Conservation (phyloP, 768 basidiomycete genomes). For the Tulasnella sp. region DNA sequence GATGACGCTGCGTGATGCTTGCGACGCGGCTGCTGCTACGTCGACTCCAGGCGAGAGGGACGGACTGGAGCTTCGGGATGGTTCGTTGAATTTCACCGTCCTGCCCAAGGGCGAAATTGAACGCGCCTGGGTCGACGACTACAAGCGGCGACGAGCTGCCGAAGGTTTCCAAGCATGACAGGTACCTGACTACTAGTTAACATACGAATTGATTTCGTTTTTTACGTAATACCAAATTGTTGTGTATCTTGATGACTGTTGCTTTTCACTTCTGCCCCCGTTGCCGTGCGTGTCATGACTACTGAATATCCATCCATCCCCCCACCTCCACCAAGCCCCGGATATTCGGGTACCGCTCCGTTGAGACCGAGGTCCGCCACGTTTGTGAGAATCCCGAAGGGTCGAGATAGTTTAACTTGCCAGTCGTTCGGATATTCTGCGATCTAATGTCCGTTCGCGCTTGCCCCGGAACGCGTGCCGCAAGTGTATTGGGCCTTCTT, state of each 20-base stretch:
- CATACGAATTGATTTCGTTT: not conserved
- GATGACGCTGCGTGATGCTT: slow-evolving; percentile 46
- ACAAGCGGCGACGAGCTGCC: slow-evolving; percentile 38
- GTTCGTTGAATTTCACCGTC: slow-evolving; percentile 68
- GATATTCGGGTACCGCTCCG: not conserved
- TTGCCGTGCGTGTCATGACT: not conserved
- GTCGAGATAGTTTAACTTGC: not conserved
- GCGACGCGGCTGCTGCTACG: slow-evolving; percentile 40
- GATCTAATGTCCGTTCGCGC: not conserved
- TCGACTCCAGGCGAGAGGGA: slow-evolving; percentile 51
- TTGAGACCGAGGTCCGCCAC: not conserved
- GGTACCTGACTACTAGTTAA: not conserved
- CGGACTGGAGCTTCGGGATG: slow-evolving; percentile 75
- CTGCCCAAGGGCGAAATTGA: slow-evolving; percentile 68
- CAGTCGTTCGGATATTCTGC: not conserved
- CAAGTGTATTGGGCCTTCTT: not conserved
- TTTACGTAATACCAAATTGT: not conserved
- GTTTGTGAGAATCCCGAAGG: not conserved
- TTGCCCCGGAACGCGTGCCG: not conserved
- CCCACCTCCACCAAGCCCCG: not conserved
- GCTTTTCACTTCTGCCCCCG: not conserved
- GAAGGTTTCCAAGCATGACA: not conserved
- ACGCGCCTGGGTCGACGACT: slow-evolving; percentile 77
- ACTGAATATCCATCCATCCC: too few species aligned
- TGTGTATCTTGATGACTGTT: not conserved